Conservation (phyloP, 1,284 basidiomycete genomes). For the Phlebopus sp. region DNA sequence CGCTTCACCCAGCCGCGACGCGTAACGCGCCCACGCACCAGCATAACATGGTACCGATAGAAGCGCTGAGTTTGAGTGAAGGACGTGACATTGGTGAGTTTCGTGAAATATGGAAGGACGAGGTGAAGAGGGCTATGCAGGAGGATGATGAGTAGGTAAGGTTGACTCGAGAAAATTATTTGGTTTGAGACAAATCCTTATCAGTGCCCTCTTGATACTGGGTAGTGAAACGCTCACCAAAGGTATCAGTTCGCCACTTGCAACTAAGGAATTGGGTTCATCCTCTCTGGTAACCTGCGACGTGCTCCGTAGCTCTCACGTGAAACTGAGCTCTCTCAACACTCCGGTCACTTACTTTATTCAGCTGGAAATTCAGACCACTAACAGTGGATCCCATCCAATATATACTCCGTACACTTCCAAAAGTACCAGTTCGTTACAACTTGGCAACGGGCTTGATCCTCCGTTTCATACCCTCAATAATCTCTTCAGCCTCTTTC, state of each 20-base stretch:
- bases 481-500: conserved; percentile 72
- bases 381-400: too few species aligned
- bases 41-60: conserved; percentile 91
- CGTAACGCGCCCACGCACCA: conserved; percentile 73
- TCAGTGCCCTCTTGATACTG: too few species aligned
- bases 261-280: too few species aligned
- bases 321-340: too few species aligned
- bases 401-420: not conserved
- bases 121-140: conserved; percentile 45
- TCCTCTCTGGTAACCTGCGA: too few species aligned
- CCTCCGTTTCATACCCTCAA: conserved; percentile 50
- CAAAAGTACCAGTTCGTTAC: conserved; percentile 24
- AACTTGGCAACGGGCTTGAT: conserved; percentile 45
- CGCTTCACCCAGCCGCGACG: conserved; percentile 61
- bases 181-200: too few species aligned
- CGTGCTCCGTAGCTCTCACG: too few species aligned
- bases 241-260: too few species aligned
- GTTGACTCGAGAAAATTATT: too few species aligned
- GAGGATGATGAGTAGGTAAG: conserved; percentile 7
- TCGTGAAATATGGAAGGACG: conserved; percentile 60
- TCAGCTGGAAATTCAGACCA: too few species aligned
- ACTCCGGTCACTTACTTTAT: too few species aligned
- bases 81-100: conserved; percentile 75
- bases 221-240: too few species aligned
- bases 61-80: conserved; percentile 76